A percentile compares a stretch with the other conserved stretches of the same genome.
These are phyloP conservation scores for Penicillium sp. DNA, from an alignment of 2,329 filamentous ascomycete genomes.

Conservation along the genomic window DNA sequence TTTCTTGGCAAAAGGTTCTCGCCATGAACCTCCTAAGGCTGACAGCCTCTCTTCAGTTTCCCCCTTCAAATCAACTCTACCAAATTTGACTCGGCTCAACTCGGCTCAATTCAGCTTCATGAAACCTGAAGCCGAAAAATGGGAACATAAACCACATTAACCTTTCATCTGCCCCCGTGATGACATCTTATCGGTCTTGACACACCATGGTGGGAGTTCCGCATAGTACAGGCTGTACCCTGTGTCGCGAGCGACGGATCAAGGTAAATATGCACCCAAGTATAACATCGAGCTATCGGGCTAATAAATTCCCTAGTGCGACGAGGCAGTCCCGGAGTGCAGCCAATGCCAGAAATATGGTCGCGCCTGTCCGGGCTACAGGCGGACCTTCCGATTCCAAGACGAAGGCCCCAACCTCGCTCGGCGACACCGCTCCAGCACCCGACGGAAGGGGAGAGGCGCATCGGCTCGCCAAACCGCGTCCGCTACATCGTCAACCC, in stretches of 20 bases:
- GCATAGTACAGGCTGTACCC: constrained; percentile 42
- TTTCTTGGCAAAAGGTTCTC: neutral
- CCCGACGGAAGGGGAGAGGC: constrained; percentile 10
- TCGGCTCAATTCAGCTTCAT: neutral
- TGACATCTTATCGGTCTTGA: constrained; percentile 1
- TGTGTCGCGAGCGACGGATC: constrained; percentile 41
- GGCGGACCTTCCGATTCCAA: constrained; percentile 36
- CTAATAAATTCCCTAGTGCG: constrained; percentile 37
- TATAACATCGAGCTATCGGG: neutral
- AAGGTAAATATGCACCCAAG: constrained; percentile 25
- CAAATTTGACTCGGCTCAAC: neutral
- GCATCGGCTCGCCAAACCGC: constrained; percentile 4
- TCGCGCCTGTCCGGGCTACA: constrained; percentile 38
- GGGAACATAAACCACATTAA: neutral
- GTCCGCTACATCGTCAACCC: neutral
- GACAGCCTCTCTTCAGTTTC: too few relatives aligned
- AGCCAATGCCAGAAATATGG: constrained; percentile 39
- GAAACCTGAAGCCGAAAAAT: neutral
- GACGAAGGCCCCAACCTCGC: constrained; percentile 38
- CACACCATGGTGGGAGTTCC: constrained; percentile 42
- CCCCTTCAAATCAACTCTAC: neutral
- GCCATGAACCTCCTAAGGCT: neutral
- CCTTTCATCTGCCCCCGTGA: neutral
- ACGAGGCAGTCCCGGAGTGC: constrained; percentile 44
- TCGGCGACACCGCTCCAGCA: constrained; percentile 26